phyloP scores from a whole-genome alignment of 1,284 basidiomycete genomes.

The Austroboletus niveus region DNA sequence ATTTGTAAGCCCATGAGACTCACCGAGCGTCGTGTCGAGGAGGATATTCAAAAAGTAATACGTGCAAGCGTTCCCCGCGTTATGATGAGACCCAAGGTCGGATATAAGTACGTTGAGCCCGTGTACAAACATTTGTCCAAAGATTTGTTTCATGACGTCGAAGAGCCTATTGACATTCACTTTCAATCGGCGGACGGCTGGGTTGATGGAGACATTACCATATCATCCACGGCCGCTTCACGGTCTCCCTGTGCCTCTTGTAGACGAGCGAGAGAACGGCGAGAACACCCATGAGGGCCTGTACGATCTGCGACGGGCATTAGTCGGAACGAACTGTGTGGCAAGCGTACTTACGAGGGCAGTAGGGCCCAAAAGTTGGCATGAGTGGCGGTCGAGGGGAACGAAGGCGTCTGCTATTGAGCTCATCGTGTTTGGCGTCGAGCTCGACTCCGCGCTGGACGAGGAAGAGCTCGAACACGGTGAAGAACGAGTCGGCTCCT shows the following conservation, averaged over 20 bases:
- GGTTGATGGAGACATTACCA: constrained; percentile 54
- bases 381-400: constrained; percentile 58
- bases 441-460: background rate
- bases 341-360: constrained; percentile 49
- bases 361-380: constrained; percentile 64
- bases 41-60: constrained; percentile 94
- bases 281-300: constrained; percentile 83
- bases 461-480: background rate
- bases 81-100: constrained; percentile 62
- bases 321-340: constrained; percentile 2
- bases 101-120: constrained; percentile 83
- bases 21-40: constrained; percentile 91
- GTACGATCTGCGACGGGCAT: constrained; percentile 56
- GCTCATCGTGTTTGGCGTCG: constrained; percentile 9
- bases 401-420: constrained; percentile 23
- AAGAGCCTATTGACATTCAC: constrained; percentile 56
- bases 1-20: constrained; percentile 20
- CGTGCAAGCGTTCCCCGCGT: constrained; percentile 81
- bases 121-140: constrained; percentile 91
- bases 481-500: background rate
- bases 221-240: constrained; percentile 88
- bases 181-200: background rate
- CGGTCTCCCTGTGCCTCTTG: constrained; percentile 85
- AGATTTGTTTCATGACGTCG: constrained; percentile 90
- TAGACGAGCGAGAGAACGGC: constrained; percentile 84